Conservation (phyloP, 1,284 basidiomycete genomes). For the Uromyces viciae-fabae region DNA sequence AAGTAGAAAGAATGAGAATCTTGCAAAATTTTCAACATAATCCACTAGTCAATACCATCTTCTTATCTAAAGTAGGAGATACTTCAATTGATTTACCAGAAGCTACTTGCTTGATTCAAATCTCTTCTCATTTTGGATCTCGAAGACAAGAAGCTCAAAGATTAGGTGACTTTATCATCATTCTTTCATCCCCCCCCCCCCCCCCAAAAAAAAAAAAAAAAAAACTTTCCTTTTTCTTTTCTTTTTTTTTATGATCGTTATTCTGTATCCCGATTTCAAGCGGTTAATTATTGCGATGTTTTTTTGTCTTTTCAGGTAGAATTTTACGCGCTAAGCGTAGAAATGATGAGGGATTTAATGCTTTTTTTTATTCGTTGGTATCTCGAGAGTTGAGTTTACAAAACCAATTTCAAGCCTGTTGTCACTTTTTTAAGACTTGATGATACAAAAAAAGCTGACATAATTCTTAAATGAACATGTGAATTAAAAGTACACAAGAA, state of each 20-base stretch:
- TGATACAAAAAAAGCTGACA: not conserved
- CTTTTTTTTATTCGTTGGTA: conserved; percentile 98
- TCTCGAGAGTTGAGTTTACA: conserved; percentile 70
- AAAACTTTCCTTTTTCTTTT: no score
- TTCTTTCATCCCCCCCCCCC: no score
- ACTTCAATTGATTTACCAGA: conserved; percentile 98
- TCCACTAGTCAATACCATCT: conserved; percentile 91
- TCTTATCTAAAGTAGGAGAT: conserved; percentile 97
- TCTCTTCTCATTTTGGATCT: conserved; percentile 99
- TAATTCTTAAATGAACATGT: not conserved
- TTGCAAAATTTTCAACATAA: conserved; percentile 94
- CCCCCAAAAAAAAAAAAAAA: no score
- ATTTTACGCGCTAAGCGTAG: conserved; percentile 94
- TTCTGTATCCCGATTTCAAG: not conserved
- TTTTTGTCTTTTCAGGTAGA: conserved; percentile 69
- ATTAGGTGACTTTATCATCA: conserved; percentile 62
- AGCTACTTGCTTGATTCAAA: conserved; percentile 98
- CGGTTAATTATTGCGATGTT: no score
- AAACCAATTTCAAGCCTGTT: not conserved
- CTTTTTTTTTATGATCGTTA: no score
- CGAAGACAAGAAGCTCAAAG: conserved; percentile 96
- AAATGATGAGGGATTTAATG: conserved; percentile 99
- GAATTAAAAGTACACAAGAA: conserved; percentile 75
- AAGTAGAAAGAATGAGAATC: conserved; percentile 92
- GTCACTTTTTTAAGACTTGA: not conserved